phyloP scores from a whole-genome alignment of 2,329 filamentous ascomycete species.

The Fusarium poae region DNA sequence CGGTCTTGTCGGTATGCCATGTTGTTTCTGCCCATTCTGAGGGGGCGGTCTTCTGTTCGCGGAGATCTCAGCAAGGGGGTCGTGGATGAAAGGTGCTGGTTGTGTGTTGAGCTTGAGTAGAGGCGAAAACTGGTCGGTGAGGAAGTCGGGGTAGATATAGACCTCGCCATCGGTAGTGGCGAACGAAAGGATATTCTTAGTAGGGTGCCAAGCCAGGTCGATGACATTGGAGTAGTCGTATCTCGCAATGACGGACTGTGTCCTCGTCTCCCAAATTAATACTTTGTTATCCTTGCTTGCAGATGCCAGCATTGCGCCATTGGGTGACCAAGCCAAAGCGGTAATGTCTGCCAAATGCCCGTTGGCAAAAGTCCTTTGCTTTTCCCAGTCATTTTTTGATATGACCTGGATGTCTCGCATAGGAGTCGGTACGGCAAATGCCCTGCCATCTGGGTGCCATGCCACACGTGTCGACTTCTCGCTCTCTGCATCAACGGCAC shows the following conservation, averaged over 20 bases:
- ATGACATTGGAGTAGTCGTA: constrained; percentile 87
- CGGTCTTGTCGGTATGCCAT: constrained; percentile 61
- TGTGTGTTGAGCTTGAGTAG: constrained; percentile 72
- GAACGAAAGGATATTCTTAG: constrained; percentile 88
- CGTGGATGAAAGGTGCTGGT: constrained; percentile 87
- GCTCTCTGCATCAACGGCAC: constrained; percentile 77
- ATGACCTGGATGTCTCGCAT: constrained; percentile 87
- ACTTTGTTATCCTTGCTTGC: constrained; percentile 77
- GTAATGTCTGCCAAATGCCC: constrained; percentile 89
- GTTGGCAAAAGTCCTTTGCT: constrained; percentile 81
- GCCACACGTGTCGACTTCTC: constrained; percentile 80
- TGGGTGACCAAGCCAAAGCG: constrained; percentile 91
- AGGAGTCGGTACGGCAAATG: constrained; percentile 87
- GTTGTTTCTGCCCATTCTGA: constrained; percentile 67
- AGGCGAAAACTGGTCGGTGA: constrained; percentile 68
- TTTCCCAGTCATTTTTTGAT: constrained; percentile 90
- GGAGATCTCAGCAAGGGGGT: constrained; percentile 77
- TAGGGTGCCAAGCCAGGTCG: constrained; percentile 91
- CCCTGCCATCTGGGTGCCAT: constrained; percentile 96
- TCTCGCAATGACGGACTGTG: constrained; percentile 82
- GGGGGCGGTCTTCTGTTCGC: constrained; percentile 71
- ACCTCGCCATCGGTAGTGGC: constrained; percentile 93
- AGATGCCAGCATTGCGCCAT: constrained; percentile 86
- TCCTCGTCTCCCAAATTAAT: constrained; percentile 89
- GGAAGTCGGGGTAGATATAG: constrained; percentile 84